Base-by-base conservation (phyloP, 2,329 filamentous ascomycete genomes). In the Tolypocladium amazonense region DNA sequence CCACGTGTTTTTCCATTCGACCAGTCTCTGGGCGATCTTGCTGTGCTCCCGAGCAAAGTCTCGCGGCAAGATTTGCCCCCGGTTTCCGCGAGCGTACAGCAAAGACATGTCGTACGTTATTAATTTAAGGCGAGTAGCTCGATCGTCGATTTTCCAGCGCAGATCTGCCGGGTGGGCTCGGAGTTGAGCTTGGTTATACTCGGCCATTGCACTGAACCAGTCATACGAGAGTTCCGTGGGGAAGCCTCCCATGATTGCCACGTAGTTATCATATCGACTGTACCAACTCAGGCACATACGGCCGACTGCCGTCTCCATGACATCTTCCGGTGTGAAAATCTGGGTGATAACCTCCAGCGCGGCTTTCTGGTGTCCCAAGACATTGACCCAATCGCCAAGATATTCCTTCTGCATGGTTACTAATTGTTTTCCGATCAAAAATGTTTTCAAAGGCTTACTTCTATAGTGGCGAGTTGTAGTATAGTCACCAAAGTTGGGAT, bases 341-440 rank as follows among this genome's bases (percentile, higher is more conserved):
- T 88, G 84, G 1, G 82, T 88, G 54, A 97, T 77, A 66, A 97
- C 88, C 63, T 90, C 85, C 68, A 89, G 85, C 0, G 94, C 94
- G 14, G 93, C 94, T 70, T 88, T 91, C 71, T 97, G 92, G 71
- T 97, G 94, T 27, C 92, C 90, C 74, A 94, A 88, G 20, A 97
- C 79, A 67, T 95, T 97, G 58, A 95, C 85, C 92, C 92, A 97
- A 70, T 99, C 94, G 15, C 94, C 94, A 54, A 97, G 81, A 67
- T 92, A 95, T 75, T 97, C 94, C 91, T 96, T 58, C 12, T 52
- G 27, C 37, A n/a, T 35, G 37, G 52, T 43, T 23, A n/a, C 59
- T 56, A 43, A 37, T 39, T 1, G 20, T 20, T 60, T 67, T 57
- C 35, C 20, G 35, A n/a, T 11, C 30, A 33, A 54, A 23, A 38